A percentile compares a stretch with the other conserved stretches of the same genome.
These are phyloP conservation scores for Cicer chorassanicum DNA, from an alignment of 306 rosid species.

Conservation along the genomic window DNA sequence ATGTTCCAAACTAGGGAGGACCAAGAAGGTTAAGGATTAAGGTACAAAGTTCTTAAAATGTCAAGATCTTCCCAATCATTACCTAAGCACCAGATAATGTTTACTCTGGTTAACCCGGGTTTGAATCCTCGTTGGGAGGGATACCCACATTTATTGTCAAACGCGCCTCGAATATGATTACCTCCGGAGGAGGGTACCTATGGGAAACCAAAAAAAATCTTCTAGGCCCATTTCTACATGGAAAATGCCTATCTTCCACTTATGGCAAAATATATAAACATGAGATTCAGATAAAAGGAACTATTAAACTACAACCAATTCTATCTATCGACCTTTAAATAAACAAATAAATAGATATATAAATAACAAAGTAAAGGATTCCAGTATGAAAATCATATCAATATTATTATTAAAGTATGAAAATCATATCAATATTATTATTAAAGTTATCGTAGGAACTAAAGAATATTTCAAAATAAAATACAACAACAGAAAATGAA, in stretches of 20 bases:
- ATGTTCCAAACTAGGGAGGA: neutral
- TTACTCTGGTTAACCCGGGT: no score
- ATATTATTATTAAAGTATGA: neutral
- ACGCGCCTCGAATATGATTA: no score
- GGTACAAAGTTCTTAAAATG: conserved; percentile 13
- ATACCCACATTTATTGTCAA: no score
- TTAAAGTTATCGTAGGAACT: neutral
- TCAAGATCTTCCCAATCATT: conserved; percentile 18
- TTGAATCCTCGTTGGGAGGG: no score
- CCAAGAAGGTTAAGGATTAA: conserved; percentile 8
- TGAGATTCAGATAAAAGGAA: neutral
- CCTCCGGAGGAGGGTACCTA: no score
- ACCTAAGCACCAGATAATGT: neutral
- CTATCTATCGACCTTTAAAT: neutral
- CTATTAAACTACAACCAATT: neutral
- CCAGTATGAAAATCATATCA: neutral
- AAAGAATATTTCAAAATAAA: conserved; percentile 1
- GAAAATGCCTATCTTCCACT: neutral
- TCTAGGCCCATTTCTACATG: conserved; percentile 11
- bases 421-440: neutral
- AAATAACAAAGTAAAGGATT: neutral
- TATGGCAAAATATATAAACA: conserved; percentile 3
- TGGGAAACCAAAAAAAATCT: neutral
- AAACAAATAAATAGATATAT: neutral
- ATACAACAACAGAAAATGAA: conserved; percentile 13